Evolutionary conservation across 1,284 basidiomycete species (phyloP).

Genomic region (Cutaneotrichosporon cyanovorans): DNA sequence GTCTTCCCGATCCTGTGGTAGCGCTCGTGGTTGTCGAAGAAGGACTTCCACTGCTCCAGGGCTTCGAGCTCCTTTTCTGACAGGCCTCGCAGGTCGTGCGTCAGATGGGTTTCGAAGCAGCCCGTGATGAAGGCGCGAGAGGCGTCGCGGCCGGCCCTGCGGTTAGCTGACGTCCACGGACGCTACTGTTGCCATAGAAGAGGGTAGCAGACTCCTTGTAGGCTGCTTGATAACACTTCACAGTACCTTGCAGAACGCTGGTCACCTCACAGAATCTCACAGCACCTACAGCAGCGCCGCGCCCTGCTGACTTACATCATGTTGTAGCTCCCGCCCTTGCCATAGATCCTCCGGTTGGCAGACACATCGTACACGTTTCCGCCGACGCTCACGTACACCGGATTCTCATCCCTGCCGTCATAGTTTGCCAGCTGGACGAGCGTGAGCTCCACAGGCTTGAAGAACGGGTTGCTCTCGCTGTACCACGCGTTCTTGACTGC

Average conservation of each 20-base stretch:
- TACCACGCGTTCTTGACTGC: not conserved
- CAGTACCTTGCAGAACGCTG: too few relatives aligned
- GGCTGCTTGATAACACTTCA: too few relatives aligned
- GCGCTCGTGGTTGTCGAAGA: conserved; percentile 70
- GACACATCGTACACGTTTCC: conserved; percentile 55
- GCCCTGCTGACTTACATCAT: conserved; percentile 40
- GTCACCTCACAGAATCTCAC: too few relatives aligned
- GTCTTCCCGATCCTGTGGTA: conserved; percentile 65
- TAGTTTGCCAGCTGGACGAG: conserved; percentile 55
- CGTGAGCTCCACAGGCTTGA: conserved; percentile 19
- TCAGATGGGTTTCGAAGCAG: conserved; percentile 78
- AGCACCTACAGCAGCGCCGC: too few relatives aligned
- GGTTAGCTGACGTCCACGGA: not conserved
- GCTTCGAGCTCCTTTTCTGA: conserved; percentile 65
- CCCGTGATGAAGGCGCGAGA: conserved; percentile 85
- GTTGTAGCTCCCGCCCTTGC: conserved; percentile 45
- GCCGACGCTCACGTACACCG: conserved; percentile 82
- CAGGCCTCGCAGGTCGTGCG: conserved; percentile 80
- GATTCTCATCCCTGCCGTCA: conserved; percentile 63
- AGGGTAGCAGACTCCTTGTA: too few relatives aligned
- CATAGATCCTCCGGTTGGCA: conserved; percentile 45
- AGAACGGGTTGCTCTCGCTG: conserved; percentile 6
- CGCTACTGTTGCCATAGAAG: too few relatives aligned
- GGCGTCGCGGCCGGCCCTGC: conserved; percentile 71
- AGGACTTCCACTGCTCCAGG: conserved; percentile 76